Evolutionary conservation across 2,329 filamentous ascomycete species (phyloP).

Genomic region (Tricladium varicosporioides): DNA sequence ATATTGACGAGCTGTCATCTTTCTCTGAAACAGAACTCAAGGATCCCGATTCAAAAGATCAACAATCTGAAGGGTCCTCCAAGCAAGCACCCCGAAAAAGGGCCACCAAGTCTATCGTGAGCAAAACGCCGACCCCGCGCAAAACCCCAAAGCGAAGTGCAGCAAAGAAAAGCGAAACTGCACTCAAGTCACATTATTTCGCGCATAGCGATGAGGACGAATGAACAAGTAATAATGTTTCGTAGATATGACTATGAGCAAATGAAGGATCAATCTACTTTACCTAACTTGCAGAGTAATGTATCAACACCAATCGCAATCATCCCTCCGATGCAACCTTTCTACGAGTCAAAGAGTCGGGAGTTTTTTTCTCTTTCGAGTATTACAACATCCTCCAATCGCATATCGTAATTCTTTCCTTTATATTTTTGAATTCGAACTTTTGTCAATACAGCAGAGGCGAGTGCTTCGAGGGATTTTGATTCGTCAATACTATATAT

Average conservation of each 20-base stretch:
- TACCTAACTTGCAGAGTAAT: no score
- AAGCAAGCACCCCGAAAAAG: conserved; percentile 6
- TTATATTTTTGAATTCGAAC: no score
- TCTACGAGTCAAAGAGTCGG: no score
- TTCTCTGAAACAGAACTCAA: conserved; percentile 13
- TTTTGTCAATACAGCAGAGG: no score
- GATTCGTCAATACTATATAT: no score
- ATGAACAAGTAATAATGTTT: not conserved
- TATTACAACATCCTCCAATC: no score
- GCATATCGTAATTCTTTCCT: no score
- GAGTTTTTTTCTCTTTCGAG: no score
- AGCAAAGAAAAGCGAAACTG: conserved; percentile 27
- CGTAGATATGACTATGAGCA: not conserved
- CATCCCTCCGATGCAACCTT: no score
- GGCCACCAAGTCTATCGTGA: not conserved
- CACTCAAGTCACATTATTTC: conserved; percentile 32
- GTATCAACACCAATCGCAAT: no score
- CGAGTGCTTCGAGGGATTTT: no score
- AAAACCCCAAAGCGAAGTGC: conserved; percentile 29
- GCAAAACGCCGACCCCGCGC: conserved; percentile 8
- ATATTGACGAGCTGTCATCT: conserved; percentile 3
- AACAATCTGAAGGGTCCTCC: conserved; percentile 9
- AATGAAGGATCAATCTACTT: not conserved
- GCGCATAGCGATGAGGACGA: conserved; percentile 25
- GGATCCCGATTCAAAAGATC: conserved; percentile 10